Evolutionary conservation across 2,329 filamentous ascomycete genomes (phyloP).

Genomic region (Talaromyces sp.): DNA sequence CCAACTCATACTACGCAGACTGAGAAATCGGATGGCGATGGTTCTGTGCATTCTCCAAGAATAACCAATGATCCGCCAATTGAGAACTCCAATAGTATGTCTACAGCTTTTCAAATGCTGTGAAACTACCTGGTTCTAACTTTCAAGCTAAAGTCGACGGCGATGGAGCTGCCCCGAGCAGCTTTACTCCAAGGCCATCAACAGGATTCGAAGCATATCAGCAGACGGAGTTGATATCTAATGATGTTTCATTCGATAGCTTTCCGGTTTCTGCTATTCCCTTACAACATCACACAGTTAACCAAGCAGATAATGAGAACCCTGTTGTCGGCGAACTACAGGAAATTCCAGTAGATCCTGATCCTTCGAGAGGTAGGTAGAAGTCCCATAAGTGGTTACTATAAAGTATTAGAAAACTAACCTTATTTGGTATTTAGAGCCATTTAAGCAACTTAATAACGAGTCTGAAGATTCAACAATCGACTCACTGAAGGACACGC

Average conservation of each 20-base stretch:
- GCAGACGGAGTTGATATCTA: neutral
- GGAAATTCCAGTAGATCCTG: neutral
- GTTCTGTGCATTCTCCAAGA: neutral
- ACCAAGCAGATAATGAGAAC: neutral
- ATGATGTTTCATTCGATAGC: neutral
- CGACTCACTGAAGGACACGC: neutral
- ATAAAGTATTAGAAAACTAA: neutral
- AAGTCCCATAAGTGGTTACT: neutral
- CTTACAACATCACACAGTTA: neutral
- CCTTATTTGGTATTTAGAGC: too few species aligned
- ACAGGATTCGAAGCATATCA: neutral
- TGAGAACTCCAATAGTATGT: neutral
- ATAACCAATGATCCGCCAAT: neutral
- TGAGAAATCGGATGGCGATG: neutral
- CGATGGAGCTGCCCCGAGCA: neutral
- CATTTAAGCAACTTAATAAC: conserved; percentile 8
- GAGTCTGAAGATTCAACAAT: conserved; percentile 4
- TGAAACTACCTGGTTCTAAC: too few species aligned
- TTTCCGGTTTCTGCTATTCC: neutral
- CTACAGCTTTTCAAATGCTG: too few species aligned
- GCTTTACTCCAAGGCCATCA: neutral
- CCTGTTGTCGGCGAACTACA: neutral
- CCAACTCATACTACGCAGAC: neutral
- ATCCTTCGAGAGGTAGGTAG: neutral
- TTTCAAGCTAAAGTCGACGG: too few species aligned